Evolutionary conservation across 1,139 yeast genomes (phyloP), one percentile per base, ranked within the genome.

Genomic region (Protomyces pachydermus): DNA sequence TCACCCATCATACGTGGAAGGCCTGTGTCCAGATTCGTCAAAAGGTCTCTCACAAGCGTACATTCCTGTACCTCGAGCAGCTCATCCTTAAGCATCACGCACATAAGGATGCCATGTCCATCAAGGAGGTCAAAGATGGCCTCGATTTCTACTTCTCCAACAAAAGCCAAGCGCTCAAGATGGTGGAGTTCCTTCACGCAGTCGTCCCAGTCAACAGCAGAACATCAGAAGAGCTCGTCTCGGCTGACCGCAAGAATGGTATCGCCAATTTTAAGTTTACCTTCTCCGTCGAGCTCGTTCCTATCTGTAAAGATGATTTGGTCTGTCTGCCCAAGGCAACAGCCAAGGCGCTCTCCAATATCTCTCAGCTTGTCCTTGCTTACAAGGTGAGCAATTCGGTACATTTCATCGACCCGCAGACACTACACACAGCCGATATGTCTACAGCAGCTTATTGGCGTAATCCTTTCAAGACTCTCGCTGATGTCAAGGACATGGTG

Each of bases 1-100:
- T 87, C 74, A 93, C 98, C 18, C 88, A 95, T 42, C 90, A 95
- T 74, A 93, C 98, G 18, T 93, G 99, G 99, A 86, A 95, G 77
- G 97, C 98, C 8, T 84, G 93, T 14, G 96, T 95, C 50, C 99
- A 95, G 79, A 87, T 95, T 71, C 88, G 98, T 79, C 99, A 93
- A 76, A 95, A 95, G 75, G 98, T 95, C 46, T 84, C 91, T 18
- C 98, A 93, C 76, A 93, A 93, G 79, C 86, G 98, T 79, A 93
- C 99, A 6, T 95, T 93, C 75, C 82, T 93, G 74, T 91, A 88
- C 72, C 81, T 93, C 72, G 99, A 93, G 79, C 99, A 93, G 78
- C 82, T 95, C 75, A 93, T 93, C 73, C 82, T 93, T 75, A 91
- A 82, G 75, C 96, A 93, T 75, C 88, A 88, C 73, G 98, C 98